phyloP scores from a whole-genome alignment of 75 land plant species.

The Sequoia sempervirens region DNA sequence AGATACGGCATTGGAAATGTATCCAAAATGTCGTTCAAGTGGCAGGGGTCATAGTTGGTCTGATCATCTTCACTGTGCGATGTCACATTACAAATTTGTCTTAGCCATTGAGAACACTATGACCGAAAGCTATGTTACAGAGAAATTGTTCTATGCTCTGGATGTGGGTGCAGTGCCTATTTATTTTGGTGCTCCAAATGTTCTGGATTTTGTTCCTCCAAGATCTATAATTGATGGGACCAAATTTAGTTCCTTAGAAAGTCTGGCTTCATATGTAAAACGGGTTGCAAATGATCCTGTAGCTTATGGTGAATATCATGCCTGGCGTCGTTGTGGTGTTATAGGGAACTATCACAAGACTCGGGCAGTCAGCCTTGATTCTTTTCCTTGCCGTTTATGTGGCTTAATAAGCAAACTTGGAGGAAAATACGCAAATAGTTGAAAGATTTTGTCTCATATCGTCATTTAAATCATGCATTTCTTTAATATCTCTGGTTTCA shows the following conservation, averaged over 20 bases:
- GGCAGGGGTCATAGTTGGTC: slow-evolving; percentile 55
- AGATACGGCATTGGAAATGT: slow-evolving; percentile 54
- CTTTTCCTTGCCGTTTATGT: slow-evolving; percentile 91
- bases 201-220: slow-evolving; percentile 93
- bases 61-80: slow-evolving; percentile 94
- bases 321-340: slow-evolving; percentile 96
- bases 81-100: slow-evolving; percentile 98
- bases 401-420: slow-evolving; percentile 70
- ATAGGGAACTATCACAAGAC: slow-evolving; percentile 69
- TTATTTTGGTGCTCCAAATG: slow-evolving; percentile 97
- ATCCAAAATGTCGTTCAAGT: slow-evolving; percentile 61
- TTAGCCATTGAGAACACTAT: slow-evolving; percentile 94
- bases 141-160: slow-evolving; percentile 88
- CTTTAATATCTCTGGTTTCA: neutral
- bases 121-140: slow-evolving; percentile 97
- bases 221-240: slow-evolving; percentile 85
- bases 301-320: slow-evolving; percentile 89
- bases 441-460: neutral
- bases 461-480: neutral
- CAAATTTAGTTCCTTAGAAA: slow-evolving; percentile 58
- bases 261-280: slow-evolving; percentile 78
- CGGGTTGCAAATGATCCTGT: slow-evolving; percentile 75
- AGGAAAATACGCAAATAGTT: slow-evolving; percentile 52
- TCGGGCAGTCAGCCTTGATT: slow-evolving; percentile 80
- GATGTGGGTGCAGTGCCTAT: slow-evolving; percentile 93